phyloP scores from a whole-genome alignment of 805 yeast genomes.

The Yueomyces sinensis region DNA sequence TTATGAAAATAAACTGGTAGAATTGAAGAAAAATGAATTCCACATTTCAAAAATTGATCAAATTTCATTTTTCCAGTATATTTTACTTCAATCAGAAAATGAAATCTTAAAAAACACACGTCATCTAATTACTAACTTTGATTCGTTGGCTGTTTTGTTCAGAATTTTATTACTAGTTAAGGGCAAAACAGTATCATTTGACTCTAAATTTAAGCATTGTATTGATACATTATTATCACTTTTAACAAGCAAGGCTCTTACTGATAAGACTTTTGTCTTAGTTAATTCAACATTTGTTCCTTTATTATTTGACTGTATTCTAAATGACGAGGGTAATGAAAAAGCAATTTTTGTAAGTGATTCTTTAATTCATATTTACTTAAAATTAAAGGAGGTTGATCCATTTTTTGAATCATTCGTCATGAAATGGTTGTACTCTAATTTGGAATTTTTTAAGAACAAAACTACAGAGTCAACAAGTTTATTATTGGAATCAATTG shows the following conservation, averaged over 20 bases:
- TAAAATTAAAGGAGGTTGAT: not conserved
- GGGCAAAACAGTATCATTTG: conserved; percentile 12
- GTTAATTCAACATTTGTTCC: not conserved
- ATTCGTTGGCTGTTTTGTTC: conserved; percentile 32
- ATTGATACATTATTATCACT: conserved; percentile 30
- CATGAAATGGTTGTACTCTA: not conserved
- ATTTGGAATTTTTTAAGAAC: too few relatives aligned
- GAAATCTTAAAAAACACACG: conserved; percentile 20
- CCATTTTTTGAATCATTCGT: not conserved
- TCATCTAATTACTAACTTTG: conserved; percentile 33
- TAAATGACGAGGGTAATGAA: not conserved
- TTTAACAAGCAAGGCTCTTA: conserved; percentile 29
- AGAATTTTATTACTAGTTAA: conserved; percentile 25
- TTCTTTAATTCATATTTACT: not conserved
- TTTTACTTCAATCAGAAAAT: conserved; percentile 21
- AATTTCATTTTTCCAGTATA: conserved; percentile 24
- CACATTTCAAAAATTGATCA: conserved; percentile 9
- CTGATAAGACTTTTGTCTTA: conserved; percentile 1
- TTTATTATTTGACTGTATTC: not conserved
- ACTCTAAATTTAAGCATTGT: conserved; percentile 12
- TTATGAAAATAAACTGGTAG: conserved; percentile 1
- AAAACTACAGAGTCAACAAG: too few relatives aligned
- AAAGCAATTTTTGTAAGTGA: not conserved
- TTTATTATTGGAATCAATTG: not conserved
- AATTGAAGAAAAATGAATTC: conserved; percentile 7